A percentile compares a stretch with the other conserved stretches of the same genome.
Evolutionary conservation across 352 stramenopile genomes (phyloP).

Genomic region (Globisporangium barbulae): DNA sequence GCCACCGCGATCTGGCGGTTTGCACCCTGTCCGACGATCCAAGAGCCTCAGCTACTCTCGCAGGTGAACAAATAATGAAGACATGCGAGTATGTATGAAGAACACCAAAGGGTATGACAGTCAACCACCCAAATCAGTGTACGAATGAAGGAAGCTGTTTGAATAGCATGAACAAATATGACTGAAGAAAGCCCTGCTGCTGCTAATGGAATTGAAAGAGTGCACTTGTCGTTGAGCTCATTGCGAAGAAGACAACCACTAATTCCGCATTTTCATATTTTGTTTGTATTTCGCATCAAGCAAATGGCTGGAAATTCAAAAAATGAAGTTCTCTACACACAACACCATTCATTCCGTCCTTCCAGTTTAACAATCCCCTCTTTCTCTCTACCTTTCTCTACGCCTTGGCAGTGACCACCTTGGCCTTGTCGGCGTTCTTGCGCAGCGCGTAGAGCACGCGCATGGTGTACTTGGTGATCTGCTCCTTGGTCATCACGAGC

Average conservation of each 20-base stretch:
- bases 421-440: slow-evolving; percentile 23
- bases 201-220: too few relatives aligned
- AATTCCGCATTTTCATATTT: background rate
- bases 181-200: too few relatives aligned
- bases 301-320: background rate
- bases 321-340: background rate
- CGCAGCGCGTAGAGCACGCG: slow-evolving; percentile 63
- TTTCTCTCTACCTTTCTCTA: background rate
- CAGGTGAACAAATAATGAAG: background rate
- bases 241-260: background rate
- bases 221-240: background rate
- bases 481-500: slow-evolving; percentile 83
- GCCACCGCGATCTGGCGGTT: background rate
- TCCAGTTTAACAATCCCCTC: too few relatives aligned
- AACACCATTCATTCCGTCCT: too few relatives aligned
- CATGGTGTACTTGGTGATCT: slow-evolving; percentile 78
- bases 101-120: background rate
- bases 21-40: slow-evolving; percentile 26
- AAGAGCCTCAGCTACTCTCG: slow-evolving; percentile 35
- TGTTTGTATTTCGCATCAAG: background rate
- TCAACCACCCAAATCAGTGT: background rate
- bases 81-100: background rate
- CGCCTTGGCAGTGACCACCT: slow-evolving; percentile 14
- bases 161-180: too few relatives aligned
- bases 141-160: background rate